A percentile compares a stretch with the other conserved stretches of the same genome.
phyloP scores from a whole-genome alignment of 2,329 filamentous ascomycete genomes.

The Decorospora gaudefroyi region DNA sequence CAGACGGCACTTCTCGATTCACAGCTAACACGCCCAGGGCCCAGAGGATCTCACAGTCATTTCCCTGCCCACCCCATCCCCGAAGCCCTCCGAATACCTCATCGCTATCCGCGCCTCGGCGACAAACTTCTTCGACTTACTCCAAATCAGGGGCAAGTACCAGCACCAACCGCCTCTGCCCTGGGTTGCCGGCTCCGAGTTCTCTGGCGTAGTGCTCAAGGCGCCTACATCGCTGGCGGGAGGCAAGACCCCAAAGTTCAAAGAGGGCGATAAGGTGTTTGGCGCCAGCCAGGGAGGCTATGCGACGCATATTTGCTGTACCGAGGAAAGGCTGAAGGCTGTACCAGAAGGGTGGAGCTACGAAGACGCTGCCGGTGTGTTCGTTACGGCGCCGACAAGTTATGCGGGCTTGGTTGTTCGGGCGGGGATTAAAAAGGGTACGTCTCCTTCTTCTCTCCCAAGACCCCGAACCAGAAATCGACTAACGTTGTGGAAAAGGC shows the following conservation, averaged over 20 bases:
- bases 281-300: slow-evolving; percentile 86
- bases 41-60: slow-evolving; percentile 78
- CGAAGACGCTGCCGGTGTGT: slow-evolving; percentile 82
- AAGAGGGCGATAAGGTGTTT: slow-evolving; percentile 81
- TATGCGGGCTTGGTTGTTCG: slow-evolving; percentile 82
- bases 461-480: neutral
- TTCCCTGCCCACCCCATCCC: slow-evolving; percentile 73
- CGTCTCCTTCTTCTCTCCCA: neutral
- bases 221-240: slow-evolving; percentile 59
- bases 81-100: slow-evolving; percentile 75
- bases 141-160: slow-evolving; percentile 95
- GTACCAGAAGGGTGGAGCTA: slow-evolving; percentile 83
- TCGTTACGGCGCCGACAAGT: slow-evolving; percentile 88
- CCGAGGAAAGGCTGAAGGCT: slow-evolving; percentile 69
- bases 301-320: slow-evolving; percentile 71
- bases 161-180: slow-evolving; percentile 88
- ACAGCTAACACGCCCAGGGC: slow-evolving; percentile 56
- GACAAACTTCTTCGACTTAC: slow-evolving; percentile 95
- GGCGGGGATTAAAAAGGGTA: slow-evolving; percentile 69
- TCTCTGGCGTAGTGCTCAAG: slow-evolving; percentile 75
- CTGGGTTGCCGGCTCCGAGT: slow-evolving; percentile 86
- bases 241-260: slow-evolving; percentile 62
- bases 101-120: slow-evolving; percentile 85
- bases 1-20: slow-evolving; percentile 9
- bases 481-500: slow-evolving; percentile 50